A percentile compares a stretch with the other conserved stretches of the same genome.
phyloP scores from a whole-genome alignment of 352 stramenopile species.

The Pythium volutum region DNA sequence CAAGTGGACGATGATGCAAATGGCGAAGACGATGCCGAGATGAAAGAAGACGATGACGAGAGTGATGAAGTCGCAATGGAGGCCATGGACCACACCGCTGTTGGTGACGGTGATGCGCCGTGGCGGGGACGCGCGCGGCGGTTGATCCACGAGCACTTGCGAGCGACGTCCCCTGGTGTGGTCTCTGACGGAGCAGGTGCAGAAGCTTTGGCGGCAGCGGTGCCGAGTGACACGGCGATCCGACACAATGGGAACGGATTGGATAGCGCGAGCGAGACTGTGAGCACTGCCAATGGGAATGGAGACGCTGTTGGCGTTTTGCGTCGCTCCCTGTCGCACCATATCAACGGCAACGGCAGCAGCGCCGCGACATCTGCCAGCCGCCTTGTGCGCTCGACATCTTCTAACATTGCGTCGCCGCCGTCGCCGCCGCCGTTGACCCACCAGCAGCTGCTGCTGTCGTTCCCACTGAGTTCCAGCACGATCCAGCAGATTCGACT shows the following conservation, averaged over 20 bases:
- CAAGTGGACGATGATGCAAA: slow-evolving; percentile 12
- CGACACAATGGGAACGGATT: neutral
- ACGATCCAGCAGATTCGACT: slow-evolving; percentile 42
- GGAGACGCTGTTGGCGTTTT: neutral
- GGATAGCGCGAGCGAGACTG: neutral
- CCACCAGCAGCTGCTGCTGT: slow-evolving; percentile 30
- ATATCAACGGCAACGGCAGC: slow-evolving; percentile 2
- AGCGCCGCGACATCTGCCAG: neutral
- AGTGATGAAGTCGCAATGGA: slow-evolving; percentile 10
- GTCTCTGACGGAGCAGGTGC: neutral
- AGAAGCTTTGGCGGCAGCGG: neutral
- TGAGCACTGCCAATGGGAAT: neutral
- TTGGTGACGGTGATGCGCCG: neutral
- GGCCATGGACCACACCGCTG: neutral
- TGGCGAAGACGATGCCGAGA: slow-evolving; percentile 10
- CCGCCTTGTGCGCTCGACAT: slow-evolving; percentile 3
- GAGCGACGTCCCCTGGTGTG: neutral
- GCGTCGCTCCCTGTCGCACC: neutral
- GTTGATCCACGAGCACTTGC: slow-evolving; percentile 28
- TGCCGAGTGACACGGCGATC: no score
- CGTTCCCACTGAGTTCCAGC: slow-evolving; percentile 41
- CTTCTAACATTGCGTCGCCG: neutral
- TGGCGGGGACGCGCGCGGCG: slow-evolving; percentile 24
- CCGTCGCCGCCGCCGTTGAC: neutral
- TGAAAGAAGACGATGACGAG: slow-evolving; percentile 20